Conservation (phyloP, 495 filamentous ascomycete genomes). For the Penicillium canescens region DNA sequence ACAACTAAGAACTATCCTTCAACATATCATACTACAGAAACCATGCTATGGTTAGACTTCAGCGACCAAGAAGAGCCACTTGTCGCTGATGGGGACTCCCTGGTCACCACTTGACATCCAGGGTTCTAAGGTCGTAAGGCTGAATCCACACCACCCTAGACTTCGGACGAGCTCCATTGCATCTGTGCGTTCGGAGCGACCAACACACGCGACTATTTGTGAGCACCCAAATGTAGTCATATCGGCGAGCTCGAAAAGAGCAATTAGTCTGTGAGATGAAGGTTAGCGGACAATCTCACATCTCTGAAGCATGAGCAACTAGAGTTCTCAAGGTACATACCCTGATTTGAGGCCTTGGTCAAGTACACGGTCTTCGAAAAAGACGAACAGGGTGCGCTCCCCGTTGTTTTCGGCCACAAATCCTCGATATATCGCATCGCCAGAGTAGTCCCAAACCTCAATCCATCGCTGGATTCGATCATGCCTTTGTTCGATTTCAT, state of each 20-base stretch:
- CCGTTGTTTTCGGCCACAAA: conserved; percentile 66
- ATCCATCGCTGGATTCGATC: conserved; percentile 57
- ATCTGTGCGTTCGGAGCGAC: conserved; percentile 60
- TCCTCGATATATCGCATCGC: conserved; percentile 78
- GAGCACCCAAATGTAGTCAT: conserved; percentile 69
- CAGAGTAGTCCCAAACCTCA: conserved; percentile 88
- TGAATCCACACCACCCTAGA: conserved; percentile 91
- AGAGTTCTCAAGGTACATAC: conserved; percentile 54
- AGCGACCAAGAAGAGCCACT: conserved; percentile 85
- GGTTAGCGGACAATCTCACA: background rate
- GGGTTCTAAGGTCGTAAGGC: conserved; percentile 70
- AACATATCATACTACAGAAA: too few species aligned
- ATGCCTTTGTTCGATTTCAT: conserved; percentile 23
- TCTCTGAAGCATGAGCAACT: background rate
- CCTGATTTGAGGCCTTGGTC: conserved; percentile 81
- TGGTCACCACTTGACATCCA: conserved; percentile 55
- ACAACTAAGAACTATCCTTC: too few species aligned
- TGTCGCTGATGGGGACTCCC: conserved; percentile 59
- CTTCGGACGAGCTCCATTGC: conserved; percentile 69
- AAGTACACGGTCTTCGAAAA: conserved; percentile 71
- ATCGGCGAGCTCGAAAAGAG: conserved; percentile 81
- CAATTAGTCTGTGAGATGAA: conserved; percentile 64
- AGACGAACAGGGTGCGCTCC: conserved; percentile 79
- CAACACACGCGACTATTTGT: conserved; percentile 77
- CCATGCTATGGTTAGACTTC: conserved; percentile 56